Conservation (phyloP, 495 filamentous ascomycete genomes). For the Penicillium roqueforti region DNA sequence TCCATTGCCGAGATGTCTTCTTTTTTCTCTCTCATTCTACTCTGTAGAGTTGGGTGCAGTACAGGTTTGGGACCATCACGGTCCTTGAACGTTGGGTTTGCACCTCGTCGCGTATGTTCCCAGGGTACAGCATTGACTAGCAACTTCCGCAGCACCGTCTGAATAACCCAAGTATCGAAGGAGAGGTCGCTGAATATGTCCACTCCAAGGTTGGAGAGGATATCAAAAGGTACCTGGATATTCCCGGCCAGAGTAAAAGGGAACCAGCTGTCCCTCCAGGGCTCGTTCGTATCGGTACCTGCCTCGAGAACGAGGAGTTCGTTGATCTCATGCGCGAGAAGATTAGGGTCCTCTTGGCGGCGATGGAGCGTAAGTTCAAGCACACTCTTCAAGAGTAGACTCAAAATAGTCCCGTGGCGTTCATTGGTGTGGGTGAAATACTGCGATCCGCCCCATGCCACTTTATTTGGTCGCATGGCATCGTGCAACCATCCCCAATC, state of each 20-base stretch:
- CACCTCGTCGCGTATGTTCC: conserved; percentile 20
- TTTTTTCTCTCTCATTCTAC: not conserved
- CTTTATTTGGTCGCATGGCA: conserved; percentile 22
- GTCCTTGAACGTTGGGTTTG: not conserved
- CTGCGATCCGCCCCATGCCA: not conserved
- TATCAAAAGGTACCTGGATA: conserved; percentile 35
- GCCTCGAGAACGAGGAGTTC: conserved; percentile 28
- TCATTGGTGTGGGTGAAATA: conserved; percentile 29
- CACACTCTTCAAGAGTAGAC: conserved; percentile 32
- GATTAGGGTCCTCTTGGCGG: conserved; percentile 19
- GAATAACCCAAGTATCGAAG: conserved; percentile 41
- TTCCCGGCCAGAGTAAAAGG: conserved; percentile 34
- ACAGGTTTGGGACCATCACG: conserved; percentile 11
- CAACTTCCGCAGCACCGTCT: conserved; percentile 30
- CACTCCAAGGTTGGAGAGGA: conserved; percentile 32
- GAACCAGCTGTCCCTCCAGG: conserved; percentile 18
- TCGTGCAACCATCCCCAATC: conserved; percentile 37
- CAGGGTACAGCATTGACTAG: conserved; percentile 28
- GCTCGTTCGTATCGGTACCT: conserved; percentile 5
- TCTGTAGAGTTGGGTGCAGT: conserved; percentile 8
- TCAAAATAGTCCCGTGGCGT: conserved; percentile 25
- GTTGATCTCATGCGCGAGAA: conserved; percentile 33
- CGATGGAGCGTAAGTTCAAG: conserved; percentile 34
- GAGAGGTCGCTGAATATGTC: conserved; percentile 35
- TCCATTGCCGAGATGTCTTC: conserved; percentile 11